Base-by-base conservation (phyloP, 2,329 filamentous ascomycete genomes). In the Neofusicoccum cordaticola region DNA sequence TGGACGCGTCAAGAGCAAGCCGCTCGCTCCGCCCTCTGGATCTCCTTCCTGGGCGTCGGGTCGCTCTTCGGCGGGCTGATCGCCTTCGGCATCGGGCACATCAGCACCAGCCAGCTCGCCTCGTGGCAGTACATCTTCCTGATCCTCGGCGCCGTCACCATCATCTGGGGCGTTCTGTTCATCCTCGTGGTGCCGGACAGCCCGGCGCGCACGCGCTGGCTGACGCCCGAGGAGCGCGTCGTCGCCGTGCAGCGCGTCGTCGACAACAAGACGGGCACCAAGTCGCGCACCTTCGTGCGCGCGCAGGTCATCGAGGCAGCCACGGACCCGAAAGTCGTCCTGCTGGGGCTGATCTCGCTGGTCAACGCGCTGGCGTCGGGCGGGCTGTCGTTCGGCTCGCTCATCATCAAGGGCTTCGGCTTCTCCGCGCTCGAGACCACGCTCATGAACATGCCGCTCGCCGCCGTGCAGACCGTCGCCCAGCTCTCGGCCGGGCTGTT, bases 391-490 rank as follows among this genome's bases (percentile, higher is more conserved):
- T 88, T 88, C 62, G 85, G 85, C 0, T 83, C 83, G 3, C 74
- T 88, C 6, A 86, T 88, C 65, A 80, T 88, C 47, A 75, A 84
- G 34, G 81, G 82, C 0, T 88, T 88, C 50, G 85, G 85, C 2
- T 88, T 85, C 67, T 78, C 80, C 53, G 77, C 79, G 12, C 85
- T 87, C 65, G 77, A 80, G 2, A 85, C 85, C 0, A 86, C 87
- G 13, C 75, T 87, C 0, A 85, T 87, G 73, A 86, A 87, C 67
- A 86, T 87, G 65, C 85, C 85, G 0, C 87, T 87, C 51, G 86
- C 86, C 2, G 80, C 80, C 0, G 84, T 88, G 0, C 86, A 89
- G 68, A 80, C 88, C 12, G 76, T 88, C 19, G 81, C 85, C 0
- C 89, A 84, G 0, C 77, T 88, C 39, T 84, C 84, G 4, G 83